A percentile compares a stretch with the other conserved stretches of the same genome.
Evolutionary conservation across 2,329 filamentous ascomycete genomes (phyloP).

Genomic region (Colletotrichum sp.): DNA sequence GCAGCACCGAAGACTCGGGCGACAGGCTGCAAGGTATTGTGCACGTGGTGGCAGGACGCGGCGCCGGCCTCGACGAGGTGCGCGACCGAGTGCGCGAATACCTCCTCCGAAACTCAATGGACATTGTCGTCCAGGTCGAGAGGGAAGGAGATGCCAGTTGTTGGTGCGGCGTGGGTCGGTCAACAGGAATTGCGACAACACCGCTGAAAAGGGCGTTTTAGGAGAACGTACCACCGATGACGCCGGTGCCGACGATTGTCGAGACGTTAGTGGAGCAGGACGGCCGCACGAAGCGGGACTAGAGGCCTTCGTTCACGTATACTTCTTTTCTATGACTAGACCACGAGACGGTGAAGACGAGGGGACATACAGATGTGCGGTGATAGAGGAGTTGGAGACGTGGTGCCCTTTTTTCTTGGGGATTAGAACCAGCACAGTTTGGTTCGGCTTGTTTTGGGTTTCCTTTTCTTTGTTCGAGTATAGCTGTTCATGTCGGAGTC

Average conservation of each 20-base stretch:
- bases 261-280: not conserved
- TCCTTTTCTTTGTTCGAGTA: not conserved
- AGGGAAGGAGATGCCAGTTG: constrained; percentile 75
- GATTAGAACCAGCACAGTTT: not conserved
- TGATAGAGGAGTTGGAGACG: not conserved
- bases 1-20: constrained; percentile 34
- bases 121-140: constrained; percentile 88
- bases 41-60: constrained; percentile 78
- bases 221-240: not conserved
- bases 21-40: constrained; percentile 79
- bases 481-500: not conserved
- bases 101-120: constrained; percentile 73
- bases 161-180: constrained; percentile 56
- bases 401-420: not conserved
- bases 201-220: constrained; percentile 40
- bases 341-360: not conserved
- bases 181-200: constrained; percentile 27
- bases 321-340: not conserved
- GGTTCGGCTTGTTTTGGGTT: not conserved
- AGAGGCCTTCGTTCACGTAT: not conserved
- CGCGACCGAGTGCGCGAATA: constrained; percentile 77
- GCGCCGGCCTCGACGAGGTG: constrained; percentile 81
- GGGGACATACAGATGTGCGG: not conserved
- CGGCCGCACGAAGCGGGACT: not conserved
- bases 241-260: not conserved